Evolutionary conservation across 192 early-diverging fungal genomes (phyloP).

Genomic region (Helicostylum pulchrum): DNA sequence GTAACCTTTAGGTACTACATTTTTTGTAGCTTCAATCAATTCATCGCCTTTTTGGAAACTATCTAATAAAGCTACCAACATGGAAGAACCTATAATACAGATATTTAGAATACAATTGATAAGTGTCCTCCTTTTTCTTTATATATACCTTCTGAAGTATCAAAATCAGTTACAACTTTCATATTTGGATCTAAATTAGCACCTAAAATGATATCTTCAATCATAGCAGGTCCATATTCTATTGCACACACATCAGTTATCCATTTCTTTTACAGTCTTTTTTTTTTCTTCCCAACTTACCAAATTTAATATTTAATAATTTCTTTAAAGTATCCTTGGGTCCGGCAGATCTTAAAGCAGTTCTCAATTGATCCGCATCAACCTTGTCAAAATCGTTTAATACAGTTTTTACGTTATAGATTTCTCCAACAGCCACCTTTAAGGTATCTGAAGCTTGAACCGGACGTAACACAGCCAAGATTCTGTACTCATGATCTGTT

Average conservation of each 20-base stretch:
- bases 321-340: slow-evolving; percentile 71
- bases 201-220: slow-evolving; percentile 75
- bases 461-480: slow-evolving; percentile 80
- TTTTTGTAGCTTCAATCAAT: slow-evolving; percentile 56
- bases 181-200: slow-evolving; percentile 63
- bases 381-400: slow-evolving; percentile 55
- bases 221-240: slow-evolving; percentile 85
- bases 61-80: slow-evolving; percentile 55
- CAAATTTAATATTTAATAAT: slow-evolving; percentile 51
- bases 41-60: slow-evolving; percentile 72
- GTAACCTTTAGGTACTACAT: slow-evolving; percentile 54
- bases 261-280: background rate
- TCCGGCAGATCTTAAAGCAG: slow-evolving; percentile 49
- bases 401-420: slow-evolving; percentile 63
- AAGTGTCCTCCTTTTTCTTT: background rate
- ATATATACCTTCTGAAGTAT: slow-evolving; percentile 45
- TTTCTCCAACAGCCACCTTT: slow-evolving; percentile 81
- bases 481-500: slow-evolving; percentile 83
- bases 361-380: slow-evolving; percentile 46
- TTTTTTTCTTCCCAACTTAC: slow-evolving; percentile 29
- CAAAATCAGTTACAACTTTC: slow-evolving; percentile 58
- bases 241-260: no score
- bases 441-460: slow-evolving; percentile 78
- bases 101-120: background rate
- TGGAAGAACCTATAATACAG: slow-evolving; percentile 41